Evolutionary conservation across 2,329 filamentous ascomycete genomes (phyloP).

Genomic region (Hortaea werneckii): DNA sequence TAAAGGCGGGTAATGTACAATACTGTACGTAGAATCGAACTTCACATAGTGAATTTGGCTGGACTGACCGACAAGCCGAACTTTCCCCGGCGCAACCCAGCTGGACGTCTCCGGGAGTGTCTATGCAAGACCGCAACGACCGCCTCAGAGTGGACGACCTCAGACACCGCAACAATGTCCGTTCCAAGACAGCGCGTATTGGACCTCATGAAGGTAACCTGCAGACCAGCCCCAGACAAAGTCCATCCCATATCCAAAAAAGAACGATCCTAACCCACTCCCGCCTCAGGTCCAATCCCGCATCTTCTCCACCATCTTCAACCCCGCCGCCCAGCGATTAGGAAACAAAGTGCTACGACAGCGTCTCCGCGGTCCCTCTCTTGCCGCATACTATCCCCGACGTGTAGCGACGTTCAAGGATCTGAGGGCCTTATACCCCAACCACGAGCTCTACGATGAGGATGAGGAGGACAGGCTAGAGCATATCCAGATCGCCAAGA

Average conservation of each 20-base stretch:
- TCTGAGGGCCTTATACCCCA: conserved; percentile 59
- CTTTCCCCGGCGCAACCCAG: no score
- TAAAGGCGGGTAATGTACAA: no score
- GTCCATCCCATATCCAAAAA: not conserved
- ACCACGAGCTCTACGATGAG: conserved; percentile 61
- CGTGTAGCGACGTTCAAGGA: conserved; percentile 62
- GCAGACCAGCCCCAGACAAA: conserved; percentile 7
- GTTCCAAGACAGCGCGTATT: conserved; percentile 44
- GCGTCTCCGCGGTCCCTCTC: conserved; percentile 69
- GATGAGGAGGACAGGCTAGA: conserved; percentile 70
- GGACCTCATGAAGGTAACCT: conserved; percentile 65
- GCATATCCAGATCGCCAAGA: conserved; percentile 51
- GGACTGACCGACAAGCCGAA: no score
- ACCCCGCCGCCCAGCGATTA: conserved; percentile 69
- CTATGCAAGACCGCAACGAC: no score
- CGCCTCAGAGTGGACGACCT: no score
- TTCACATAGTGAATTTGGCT: no score
- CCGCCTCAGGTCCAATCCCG: conserved; percentile 66
- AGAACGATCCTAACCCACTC: not conserved
- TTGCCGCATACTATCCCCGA: conserved; percentile 83
- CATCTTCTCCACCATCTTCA: conserved; percentile 85
- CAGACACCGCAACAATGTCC: conserved; percentile 29
- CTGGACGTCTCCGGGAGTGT: no score
- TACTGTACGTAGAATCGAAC: no score
- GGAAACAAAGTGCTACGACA: conserved; percentile 91